phyloP scores from a whole-genome alignment of 495 filamentous ascomycete species.

The Aspergillus nanangensis region DNA sequence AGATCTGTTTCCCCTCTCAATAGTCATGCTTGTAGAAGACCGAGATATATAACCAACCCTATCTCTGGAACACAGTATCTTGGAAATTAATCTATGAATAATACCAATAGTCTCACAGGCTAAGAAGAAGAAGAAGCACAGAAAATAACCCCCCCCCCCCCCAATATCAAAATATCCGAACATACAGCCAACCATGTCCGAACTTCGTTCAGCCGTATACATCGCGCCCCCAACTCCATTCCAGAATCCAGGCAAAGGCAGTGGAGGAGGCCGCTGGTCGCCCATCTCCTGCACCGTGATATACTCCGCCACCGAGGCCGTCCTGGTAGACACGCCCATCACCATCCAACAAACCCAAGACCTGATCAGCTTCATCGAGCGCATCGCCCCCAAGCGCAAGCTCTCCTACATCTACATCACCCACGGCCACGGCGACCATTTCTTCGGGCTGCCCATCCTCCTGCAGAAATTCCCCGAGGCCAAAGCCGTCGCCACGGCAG shows the following conservation, averaged over 20 bases:
- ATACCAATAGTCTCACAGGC: no score
- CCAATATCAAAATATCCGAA: neutral
- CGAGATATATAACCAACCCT: no score
- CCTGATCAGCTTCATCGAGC: conserved; percentile 12
- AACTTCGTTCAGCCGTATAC: conserved; percentile 3
- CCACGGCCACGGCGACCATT: conserved; percentile 47
- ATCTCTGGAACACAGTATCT: no score
- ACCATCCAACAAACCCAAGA: conserved; percentile 13
- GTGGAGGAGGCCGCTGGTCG: conserved; percentile 2
- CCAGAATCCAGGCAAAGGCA: conserved; percentile 1
- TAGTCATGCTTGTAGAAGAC: no score
- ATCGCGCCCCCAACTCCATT: conserved; percentile 5
- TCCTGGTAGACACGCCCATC: conserved; percentile 19
- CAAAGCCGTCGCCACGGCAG: conserved; percentile 21
- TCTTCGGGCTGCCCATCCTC: conserved; percentile 27
- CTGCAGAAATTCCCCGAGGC: conserved; percentile 23
- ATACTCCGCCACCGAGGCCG: conserved; percentile 8
- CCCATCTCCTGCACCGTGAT: conserved; percentile 20
- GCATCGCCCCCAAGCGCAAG: conserved; percentile 14
- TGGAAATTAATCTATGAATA: no score
- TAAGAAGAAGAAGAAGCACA: no score
- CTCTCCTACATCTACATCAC: conserved; percentile 39
- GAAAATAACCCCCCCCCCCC: no score
- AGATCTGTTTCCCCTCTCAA: no score
- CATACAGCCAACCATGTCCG: neutral